Base-by-base conservation (phyloP, 2,329 filamentous ascomycete species). In the Rutstroemia sp. region DNA sequence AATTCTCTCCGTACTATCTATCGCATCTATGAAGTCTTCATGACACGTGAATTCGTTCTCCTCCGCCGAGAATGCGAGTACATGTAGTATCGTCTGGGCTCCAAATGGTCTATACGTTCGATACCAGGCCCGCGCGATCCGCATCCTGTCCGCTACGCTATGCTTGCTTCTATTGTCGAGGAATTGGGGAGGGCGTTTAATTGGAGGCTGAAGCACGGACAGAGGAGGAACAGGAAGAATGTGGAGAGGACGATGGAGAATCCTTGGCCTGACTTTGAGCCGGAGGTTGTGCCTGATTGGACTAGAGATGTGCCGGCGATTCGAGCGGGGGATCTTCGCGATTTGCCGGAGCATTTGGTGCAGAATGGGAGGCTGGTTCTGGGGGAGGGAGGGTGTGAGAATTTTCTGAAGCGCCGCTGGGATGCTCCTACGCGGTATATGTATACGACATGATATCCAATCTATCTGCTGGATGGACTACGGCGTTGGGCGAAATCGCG, bases 1-100 rank as follows among this genome's bases (percentile, higher is more conserved):
- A 69, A 63, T 4, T 66, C 66, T 2, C 57, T 68, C 3, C 66
- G 67, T 27, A 64, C 65, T 16, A 51, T 67, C 5, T 69, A 69
- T 51, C 65, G 66, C 5, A 59, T 70, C 42, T 67, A 68, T 48
- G 66, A 69, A 45, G 50, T 57, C 1, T 46, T 54, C 17, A 57
- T 57, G 56, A 57, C 51, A 23, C 50, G 25, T 21, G 56, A 57
- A 54, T 57, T 57, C 39, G 51, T 57, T 44, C 17, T 57, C 10
- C 56, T 57, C 45, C 56, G 51, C n/a, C 17, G 49, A 25, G 56
- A 57, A 54, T 57, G 56, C 56, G 61, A 66, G 30, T 69, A 69
- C 47, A 67, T 68, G 47, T 69, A 62, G 61, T 64, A 64, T 36
- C 63, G 65, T 16, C 40, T 57, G 9, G 52, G 60, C 14, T 46